These are phyloP conservation scores for Potentilla sterilis DNA, from an alignment of 306 rosid species.

Conservation along the genomic window DNA sequence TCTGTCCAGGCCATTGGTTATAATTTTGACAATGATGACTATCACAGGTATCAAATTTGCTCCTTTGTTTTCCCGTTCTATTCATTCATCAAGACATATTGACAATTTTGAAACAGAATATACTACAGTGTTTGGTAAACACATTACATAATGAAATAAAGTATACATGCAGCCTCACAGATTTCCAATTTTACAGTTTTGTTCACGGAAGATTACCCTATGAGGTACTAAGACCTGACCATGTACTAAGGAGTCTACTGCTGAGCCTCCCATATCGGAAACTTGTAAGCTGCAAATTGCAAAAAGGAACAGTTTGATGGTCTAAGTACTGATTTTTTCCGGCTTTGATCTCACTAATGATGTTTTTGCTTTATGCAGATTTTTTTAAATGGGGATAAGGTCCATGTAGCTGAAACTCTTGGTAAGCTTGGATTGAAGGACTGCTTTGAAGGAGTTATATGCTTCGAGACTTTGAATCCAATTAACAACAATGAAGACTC, in stretches of 20 bases:
- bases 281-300: constrained; percentile 11
- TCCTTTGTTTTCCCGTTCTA: not conserved
- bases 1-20: constrained; percentile 23
- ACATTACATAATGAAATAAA: too few species aligned
- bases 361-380: not conserved
- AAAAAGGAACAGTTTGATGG: too few species aligned
- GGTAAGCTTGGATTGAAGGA: constrained; percentile 16
- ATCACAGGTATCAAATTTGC: constrained; percentile 8
- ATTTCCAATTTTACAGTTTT: constrained; percentile 6
- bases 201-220: constrained; percentile 28
- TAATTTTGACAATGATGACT: constrained; percentile 22
- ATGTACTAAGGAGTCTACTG: too few species aligned
- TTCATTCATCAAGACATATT: too few species aligned
- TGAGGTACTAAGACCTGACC: not conserved
- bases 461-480: constrained; percentile 24
- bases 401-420: constrained; percentile 19
- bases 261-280: constrained; percentile 12
- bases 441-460: constrained; percentile 24
- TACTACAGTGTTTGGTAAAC: too few species aligned
- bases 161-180: too few species aligned
- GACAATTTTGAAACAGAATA: too few species aligned
- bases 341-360: not conserved
- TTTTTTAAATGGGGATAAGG: constrained; percentile 13
- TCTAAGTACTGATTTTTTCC: not conserved
- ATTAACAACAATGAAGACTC: not conserved